phyloP scores from a whole-genome alignment of 78 protist species.

The Planoprotostelium fungivorum region DNA sequence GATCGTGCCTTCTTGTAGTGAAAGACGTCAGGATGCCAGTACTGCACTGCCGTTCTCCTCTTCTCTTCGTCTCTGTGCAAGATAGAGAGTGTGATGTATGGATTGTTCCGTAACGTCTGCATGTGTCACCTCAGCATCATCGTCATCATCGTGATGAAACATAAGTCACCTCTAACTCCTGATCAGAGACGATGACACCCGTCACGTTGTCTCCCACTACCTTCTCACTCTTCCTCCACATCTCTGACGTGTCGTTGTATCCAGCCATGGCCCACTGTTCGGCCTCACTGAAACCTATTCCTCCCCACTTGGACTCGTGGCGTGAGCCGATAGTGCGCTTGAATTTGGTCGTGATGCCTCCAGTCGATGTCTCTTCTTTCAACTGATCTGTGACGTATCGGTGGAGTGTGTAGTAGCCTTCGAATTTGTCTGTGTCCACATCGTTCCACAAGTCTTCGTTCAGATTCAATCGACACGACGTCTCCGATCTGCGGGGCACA shows the following conservation, averaged over 20 bases:
- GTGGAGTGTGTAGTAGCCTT: neutral
- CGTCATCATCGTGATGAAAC: no score
- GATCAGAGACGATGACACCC: neutral
- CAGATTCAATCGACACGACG: neutral
- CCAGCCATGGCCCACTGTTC: neutral
- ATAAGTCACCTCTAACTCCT: neutral
- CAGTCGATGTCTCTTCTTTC: neutral
- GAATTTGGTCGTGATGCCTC: neutral
- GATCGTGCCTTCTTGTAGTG: neutral
- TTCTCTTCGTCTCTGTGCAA: neutral
- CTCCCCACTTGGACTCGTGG: no score
- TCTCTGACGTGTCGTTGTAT: neutral
- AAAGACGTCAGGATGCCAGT: neutral
- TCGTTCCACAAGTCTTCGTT: neutral
- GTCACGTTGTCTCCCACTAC: neutral
- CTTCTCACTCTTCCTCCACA: neutral
- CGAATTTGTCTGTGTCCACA: neutral
- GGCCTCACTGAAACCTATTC: neutral
- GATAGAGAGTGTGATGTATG: neutral
- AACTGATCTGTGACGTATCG: neutral
- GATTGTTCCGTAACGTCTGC: neutral
- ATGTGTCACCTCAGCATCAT: no score
- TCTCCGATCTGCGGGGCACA: neutral
- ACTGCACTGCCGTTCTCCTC: neutral
- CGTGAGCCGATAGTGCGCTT: no score